Percentiles rank a stretch among this genome's conserved stretches.
These are phyloP conservation scores for Colletotrichum liriopes DNA, from an alignment of 2,329 filamentous ascomycete genomes.

Conservation along the genomic window DNA sequence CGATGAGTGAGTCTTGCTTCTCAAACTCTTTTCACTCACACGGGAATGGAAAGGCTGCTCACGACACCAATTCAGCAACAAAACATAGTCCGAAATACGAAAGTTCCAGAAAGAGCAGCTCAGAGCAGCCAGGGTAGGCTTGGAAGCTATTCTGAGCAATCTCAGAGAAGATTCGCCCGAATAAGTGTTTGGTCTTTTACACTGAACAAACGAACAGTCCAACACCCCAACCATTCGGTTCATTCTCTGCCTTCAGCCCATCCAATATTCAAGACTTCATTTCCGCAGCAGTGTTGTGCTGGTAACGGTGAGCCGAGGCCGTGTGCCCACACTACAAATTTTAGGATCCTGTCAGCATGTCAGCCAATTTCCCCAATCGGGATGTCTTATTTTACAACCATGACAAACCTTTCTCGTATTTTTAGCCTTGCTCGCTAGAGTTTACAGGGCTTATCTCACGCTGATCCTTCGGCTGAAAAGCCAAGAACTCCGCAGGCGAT, in stretches of 20 bases:
- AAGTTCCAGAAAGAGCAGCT: too few relatives aligned
- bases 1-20: too few relatives aligned
- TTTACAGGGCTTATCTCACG: slow-evolving; percentile 27
- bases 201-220: too few relatives aligned
- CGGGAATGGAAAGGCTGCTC: too few relatives aligned
- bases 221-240: not conserved
- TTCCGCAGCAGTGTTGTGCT: not conserved
- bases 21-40: not conserved
- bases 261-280: not conserved
- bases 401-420: slow-evolving; percentile 34
- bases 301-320: not conserved
- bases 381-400: slow-evolving; percentile 7
- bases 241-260: not conserved
- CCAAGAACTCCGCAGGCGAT: slow-evolving; percentile 33
- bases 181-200: too few relatives aligned
- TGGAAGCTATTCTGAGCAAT: not conserved
- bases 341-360: slow-evolving; percentile 34
- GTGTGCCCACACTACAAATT: not conserved
- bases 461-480: slow-evolving; percentile 22
- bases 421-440: slow-evolving; percentile 19
- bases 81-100: too few relatives aligned
- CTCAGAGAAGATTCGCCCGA: not conserved
- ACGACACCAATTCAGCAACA: not conserved
- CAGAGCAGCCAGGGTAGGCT: not conserved
- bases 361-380: slow-evolving; percentile 12